A percentile compares a stretch with the other conserved stretches of the same genome.
Evolutionary conservation across 2,329 filamentous ascomycete species (phyloP).

Genomic region (Plenodomus lindquistii): DNA sequence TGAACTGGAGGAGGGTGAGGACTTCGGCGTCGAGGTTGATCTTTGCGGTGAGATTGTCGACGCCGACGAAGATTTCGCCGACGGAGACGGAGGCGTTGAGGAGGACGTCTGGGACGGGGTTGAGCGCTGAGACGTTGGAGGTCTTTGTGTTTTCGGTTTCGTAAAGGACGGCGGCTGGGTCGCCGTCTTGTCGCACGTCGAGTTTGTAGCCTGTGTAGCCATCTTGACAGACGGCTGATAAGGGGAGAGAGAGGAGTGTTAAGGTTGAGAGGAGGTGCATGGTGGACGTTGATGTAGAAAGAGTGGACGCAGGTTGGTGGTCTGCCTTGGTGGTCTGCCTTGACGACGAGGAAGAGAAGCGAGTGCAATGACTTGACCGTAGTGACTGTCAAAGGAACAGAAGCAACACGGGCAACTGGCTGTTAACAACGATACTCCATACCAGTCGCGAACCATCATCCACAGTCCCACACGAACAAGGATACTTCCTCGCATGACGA

Average conservation of each 20-base stretch:
- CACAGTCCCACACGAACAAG: no score
- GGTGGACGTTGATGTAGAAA: slow-evolving; percentile 15
- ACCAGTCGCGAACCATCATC: slow-evolving; percentile 22
- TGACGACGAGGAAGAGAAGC: slow-evolving; percentile 10
- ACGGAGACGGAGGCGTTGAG: slow-evolving; percentile 63
- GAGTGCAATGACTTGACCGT: no score
- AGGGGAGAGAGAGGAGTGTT: slow-evolving; percentile 39
- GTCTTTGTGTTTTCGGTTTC: slow-evolving; percentile 58
- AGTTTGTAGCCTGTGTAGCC: slow-evolving; percentile 61
- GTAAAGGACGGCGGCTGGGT: slow-evolving; percentile 57
- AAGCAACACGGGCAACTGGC: no score
- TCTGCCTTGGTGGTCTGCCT: slow-evolving; percentile 14
- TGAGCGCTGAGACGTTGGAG: slow-evolving; percentile 45
- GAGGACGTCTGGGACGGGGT: slow-evolving; percentile 60
- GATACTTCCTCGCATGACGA: slow-evolving; percentile 25
- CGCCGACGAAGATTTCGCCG: slow-evolving; percentile 62
- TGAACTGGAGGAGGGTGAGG: slow-evolving; percentile 62
- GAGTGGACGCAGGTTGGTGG: slow-evolving; percentile 29
- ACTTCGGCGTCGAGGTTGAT: slow-evolving; percentile 65
- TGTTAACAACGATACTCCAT: no score
- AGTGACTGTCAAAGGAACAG: no score
- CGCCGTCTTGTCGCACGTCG: slow-evolving; percentile 51
- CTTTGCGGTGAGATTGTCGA: slow-evolving; percentile 64
- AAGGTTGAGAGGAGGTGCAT: slow-evolving; percentile 30
- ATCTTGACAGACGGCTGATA: slow-evolving; percentile 38